phyloP scores from a whole-genome alignment of 2,329 filamentous ascomycete genomes.

The Elsinoe australis region DNA sequence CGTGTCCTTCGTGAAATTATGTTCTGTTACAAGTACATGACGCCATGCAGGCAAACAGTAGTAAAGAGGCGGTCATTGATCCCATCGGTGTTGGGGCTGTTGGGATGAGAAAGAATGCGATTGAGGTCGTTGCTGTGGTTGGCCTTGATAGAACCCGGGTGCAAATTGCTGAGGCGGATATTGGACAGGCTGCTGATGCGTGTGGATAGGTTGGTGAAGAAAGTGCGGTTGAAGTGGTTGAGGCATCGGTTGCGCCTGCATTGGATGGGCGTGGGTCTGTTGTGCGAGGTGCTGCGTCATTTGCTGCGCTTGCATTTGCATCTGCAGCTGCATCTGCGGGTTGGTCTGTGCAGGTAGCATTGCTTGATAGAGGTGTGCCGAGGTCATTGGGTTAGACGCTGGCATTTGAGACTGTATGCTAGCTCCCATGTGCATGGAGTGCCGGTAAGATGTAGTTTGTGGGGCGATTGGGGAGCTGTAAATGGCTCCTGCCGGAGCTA shows the following conservation, averaged over 20 bases:
- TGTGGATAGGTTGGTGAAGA: no score
- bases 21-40: no score
- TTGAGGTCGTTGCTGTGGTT: not conserved
- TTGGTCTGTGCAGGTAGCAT: conserved; percentile 1
- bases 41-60: no score
- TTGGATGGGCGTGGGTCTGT: no score
- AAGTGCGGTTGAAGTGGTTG: no score
- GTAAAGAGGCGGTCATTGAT: no score
- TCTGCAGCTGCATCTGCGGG: not conserved
- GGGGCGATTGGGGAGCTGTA: not conserved
- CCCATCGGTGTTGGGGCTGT: no score
- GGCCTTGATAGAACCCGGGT: not conserved
- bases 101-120: conserved; percentile 23
- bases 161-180: not conserved
- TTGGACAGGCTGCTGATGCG: no score
- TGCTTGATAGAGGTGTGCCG: not conserved
- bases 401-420: not conserved
- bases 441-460: not conserved
- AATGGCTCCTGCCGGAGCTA: not conserved
- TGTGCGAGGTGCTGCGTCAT: not conserved
- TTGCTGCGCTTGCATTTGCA: not conserved
- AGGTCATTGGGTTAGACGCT: not conserved
- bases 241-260: no score
- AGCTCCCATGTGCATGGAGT: not conserved
- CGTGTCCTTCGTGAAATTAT: no score